Evolutionary conservation across 2,329 filamentous ascomycete genomes (phyloP).

Genomic region (Chrysoporthe austroafricana): DNA sequence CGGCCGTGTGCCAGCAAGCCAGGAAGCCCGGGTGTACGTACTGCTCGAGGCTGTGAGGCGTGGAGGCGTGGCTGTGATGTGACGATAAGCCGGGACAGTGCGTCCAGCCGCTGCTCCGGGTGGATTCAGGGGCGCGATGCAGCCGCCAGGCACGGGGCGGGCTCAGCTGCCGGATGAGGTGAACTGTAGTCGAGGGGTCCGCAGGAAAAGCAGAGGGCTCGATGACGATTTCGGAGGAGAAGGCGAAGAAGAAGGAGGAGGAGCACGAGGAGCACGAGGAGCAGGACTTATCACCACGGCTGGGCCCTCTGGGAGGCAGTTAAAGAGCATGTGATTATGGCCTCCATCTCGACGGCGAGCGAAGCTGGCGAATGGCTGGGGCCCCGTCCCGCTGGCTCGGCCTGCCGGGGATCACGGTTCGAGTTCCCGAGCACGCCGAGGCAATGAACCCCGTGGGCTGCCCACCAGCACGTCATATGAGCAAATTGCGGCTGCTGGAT

Average conservation of each 20-base stretch:
- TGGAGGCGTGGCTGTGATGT: neutral
- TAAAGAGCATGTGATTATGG: conserved; percentile 17
- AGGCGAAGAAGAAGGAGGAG: neutral
- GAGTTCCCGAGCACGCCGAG: conserved; percentile 20
- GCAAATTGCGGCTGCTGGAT: neutral
- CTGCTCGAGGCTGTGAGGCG: neutral
- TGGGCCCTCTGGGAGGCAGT: neutral
- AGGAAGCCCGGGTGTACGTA: neutral
- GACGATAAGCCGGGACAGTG: neutral
- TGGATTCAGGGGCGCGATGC: neutral
- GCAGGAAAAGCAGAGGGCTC: neutral
- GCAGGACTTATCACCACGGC: too few relatives aligned
- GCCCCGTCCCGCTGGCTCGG: neutral
- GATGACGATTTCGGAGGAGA: too few relatives aligned
- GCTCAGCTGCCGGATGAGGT: conserved; percentile 4
- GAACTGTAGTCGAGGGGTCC: neutral
- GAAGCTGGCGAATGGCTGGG: neutral
- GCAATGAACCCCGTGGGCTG: conserved; percentile 3
- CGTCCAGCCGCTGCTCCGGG: neutral
- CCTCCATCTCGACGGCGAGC: neutral
- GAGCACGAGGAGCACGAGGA: too few relatives aligned
- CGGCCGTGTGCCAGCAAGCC: too few relatives aligned
- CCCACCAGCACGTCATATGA: conserved; percentile 23
- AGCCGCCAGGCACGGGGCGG: neutral
- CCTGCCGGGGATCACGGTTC: neutral